These are phyloP conservation scores for Chenopodium formosanum DNA, from an alignment of 148 eudicot species.

Conservation along the genomic window DNA sequence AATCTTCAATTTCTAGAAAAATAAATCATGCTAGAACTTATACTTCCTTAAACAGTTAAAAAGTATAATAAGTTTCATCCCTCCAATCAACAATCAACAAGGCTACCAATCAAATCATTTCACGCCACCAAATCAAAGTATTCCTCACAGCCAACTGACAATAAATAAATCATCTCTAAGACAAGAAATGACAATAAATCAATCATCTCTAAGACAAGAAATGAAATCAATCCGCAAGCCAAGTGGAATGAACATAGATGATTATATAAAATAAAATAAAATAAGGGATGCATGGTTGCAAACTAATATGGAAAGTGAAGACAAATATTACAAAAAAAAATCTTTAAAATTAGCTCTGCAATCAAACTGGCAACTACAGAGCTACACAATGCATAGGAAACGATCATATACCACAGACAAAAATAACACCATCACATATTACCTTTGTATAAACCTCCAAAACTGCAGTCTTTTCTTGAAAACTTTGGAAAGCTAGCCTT, in stretches of 20 bases:
- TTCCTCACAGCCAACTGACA: neutral
- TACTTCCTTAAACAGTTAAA: neutral
- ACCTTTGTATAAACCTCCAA: constrained; percentile 88
- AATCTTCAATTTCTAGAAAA: neutral
- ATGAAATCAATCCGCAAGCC: too few relatives aligned
- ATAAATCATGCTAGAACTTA: neutral
- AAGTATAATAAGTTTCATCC: neutral
- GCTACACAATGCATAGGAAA: neutral
- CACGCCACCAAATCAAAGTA: neutral
- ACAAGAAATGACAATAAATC: neutral
- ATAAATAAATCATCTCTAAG: neutral
- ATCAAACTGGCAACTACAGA: neutral
- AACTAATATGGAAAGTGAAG: neutral
- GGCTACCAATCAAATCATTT: neutral
- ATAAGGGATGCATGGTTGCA: too few relatives aligned
- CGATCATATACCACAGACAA: constrained; percentile 1
- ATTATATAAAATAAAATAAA: neutral
- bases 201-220: too few relatives aligned
- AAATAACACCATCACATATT: constrained; percentile 12
- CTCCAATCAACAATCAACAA: neutral
- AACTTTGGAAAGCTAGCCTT: constrained; percentile 59
- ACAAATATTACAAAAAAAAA: neutral
- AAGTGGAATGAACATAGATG: too few relatives aligned
- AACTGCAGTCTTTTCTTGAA: constrained; percentile 61
- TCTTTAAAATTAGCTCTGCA: neutral